A percentile compares a stretch with the other conserved stretches of the same genome.
phyloP scores from a whole-genome alignment of 1,284 basidiomycete species.

The Ustilago cynodontis region DNA sequence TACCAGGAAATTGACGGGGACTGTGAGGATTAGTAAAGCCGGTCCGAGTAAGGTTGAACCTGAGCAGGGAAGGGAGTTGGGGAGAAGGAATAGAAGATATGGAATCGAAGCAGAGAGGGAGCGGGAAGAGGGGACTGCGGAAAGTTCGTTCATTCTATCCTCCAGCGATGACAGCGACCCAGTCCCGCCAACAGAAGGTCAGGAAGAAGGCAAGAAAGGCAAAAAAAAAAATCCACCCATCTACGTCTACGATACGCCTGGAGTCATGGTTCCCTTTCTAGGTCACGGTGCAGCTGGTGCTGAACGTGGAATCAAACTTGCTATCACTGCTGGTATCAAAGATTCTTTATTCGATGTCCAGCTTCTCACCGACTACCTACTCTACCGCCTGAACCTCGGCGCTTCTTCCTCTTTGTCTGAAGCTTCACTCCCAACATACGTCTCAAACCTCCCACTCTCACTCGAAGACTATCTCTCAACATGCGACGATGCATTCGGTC shows the following conservation, averaged over 20 bases:
- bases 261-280: conserved; percentile 96
- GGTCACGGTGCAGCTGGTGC: conserved; percentile 84
- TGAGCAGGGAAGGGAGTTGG: conserved; percentile 1
- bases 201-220: conserved; percentile 78
- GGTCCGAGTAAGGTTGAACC: conserved; percentile 35
- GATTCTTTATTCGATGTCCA: conserved; percentile 89
- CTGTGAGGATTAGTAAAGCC: conserved; percentile 64
- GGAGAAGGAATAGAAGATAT: conserved; percentile 3
- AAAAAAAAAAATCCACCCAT: conserved; percentile 80
- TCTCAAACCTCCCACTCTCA: conserved; percentile 30
- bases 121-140: not conserved
- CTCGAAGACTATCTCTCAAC: conserved; percentile 23
- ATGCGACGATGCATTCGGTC: conserved; percentile 19
- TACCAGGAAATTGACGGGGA: conserved; percentile 67
- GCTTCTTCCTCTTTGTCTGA: not conserved
- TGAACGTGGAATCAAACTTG: conserved; percentile 91
- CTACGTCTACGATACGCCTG: conserved; percentile 95
- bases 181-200: no score
- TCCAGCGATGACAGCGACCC: not conserved
- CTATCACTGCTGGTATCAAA: conserved; percentile 94
- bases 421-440: conserved; percentile 16
- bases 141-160: conserved; percentile 11
- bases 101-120: not conserved
- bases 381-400: conserved; percentile 84
- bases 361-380: conserved; percentile 84